A percentile compares a stretch with the other conserved stretches of the same genome.
Conservation (phyloP, 768 basidiomycete genomes). For the Pleurotus salmoneostramineus region DNA sequence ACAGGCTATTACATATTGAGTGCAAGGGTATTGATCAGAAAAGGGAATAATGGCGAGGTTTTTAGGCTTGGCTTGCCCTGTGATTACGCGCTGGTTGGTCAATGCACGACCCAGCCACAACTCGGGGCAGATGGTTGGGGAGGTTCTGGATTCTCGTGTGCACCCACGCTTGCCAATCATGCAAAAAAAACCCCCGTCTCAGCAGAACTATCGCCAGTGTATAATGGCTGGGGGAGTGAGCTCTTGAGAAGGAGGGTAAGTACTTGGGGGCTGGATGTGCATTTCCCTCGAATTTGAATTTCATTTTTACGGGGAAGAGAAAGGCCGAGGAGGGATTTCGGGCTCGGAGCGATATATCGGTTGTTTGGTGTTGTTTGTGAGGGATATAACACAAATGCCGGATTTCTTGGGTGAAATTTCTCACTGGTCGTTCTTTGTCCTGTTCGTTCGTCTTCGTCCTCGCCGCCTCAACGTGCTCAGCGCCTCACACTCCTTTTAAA, state of each 20-base stretch:
- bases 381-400: neutral
- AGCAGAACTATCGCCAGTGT: no score
- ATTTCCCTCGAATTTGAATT: no score
- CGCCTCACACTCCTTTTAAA: slow-evolving; percentile 7
- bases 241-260: no score
- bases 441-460: neutral
- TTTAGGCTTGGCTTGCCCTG: neutral
- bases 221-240: no score
- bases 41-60: neutral
- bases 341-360: no score
- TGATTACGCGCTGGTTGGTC: neutral
- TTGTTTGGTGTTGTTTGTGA: neutral
- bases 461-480: slow-evolving; percentile 3
- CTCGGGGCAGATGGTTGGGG: neutral
- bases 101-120: neutral
- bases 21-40: neutral
- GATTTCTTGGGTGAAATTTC: neutral
- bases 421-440: neutral
- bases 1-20: no score
- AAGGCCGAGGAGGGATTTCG: no score
- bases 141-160: neutral
- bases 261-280: no score
- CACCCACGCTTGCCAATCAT: no score
- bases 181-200: no score
- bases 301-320: no score